These are phyloP conservation scores for Colletotrichum higginsianum DNA, from an alignment of 2,329 filamentous ascomycete genomes.

Conservation along the genomic window DNA sequence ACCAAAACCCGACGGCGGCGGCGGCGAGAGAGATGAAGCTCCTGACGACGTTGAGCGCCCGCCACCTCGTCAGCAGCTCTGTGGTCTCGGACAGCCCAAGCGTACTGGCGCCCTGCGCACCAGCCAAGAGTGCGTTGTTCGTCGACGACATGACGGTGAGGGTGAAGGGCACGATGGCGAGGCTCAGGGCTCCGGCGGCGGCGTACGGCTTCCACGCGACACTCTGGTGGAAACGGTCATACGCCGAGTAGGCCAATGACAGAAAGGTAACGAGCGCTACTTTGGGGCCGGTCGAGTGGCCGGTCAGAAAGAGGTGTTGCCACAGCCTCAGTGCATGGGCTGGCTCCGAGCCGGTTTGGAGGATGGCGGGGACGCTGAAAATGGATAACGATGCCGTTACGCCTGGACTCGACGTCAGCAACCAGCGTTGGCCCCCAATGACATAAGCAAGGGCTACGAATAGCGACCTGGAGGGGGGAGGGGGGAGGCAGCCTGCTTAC, in stretches of 20 bases:
- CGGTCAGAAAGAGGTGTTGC: constrained; percentile 55
- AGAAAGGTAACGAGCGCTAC: constrained; percentile 51
- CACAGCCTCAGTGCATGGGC: constrained; percentile 53
- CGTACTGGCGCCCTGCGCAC: constrained; percentile 37
- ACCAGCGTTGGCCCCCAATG: constrained; percentile 1
- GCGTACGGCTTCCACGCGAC: constrained; percentile 53
- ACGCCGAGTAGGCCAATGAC: constrained; percentile 56
- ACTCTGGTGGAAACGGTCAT: constrained; percentile 48
- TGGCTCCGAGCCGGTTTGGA: constrained; percentile 47
- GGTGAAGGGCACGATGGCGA: constrained; percentile 59
- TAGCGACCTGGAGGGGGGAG: neutral
- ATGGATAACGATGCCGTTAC: constrained; percentile 55
- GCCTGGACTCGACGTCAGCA: constrained; percentile 48
- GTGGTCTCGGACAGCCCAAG: constrained; percentile 30
- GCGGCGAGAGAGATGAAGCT: constrained; percentile 33
- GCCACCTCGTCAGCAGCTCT: constrained; percentile 40
- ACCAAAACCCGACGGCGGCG: constrained; percentile 37
- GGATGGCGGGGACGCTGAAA: constrained; percentile 51
- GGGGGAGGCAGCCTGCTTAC: constrained; percentile 14
- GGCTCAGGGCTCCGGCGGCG: constrained; percentile 51
- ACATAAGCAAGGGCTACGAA: neutral
- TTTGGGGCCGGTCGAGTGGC: constrained; percentile 55
- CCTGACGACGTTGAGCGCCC: constrained; percentile 37
- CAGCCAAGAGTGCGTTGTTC: constrained; percentile 51
- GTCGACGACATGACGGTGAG: constrained; percentile 54